These are phyloP conservation scores for Cutaneotrichosporon spelunceum DNA, from an alignment of 1,284 basidiomycete genomes.

Conservation along the genomic window DNA sequence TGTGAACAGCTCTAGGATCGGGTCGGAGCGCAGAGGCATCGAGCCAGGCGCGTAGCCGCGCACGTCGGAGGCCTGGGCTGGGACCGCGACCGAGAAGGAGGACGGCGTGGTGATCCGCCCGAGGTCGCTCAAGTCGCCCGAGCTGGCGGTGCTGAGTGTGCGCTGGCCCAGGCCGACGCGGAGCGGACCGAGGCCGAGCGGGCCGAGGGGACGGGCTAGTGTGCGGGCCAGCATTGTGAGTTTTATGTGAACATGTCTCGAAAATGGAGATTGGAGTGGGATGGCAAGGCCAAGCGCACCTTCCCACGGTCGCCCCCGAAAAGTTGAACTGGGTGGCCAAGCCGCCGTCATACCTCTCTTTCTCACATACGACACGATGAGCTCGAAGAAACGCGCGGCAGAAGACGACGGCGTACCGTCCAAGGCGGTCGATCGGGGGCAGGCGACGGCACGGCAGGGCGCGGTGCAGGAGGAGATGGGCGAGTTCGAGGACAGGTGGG, in stretches of 20 bases:
- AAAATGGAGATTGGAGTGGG: not conserved
- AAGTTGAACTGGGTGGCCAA: slow-evolving; percentile 18
- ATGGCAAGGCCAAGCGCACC: slow-evolving; percentile 10
- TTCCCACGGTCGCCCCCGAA: slow-evolving; percentile 34
- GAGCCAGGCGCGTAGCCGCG: slow-evolving; percentile 38
- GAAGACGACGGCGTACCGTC: slow-evolving; percentile 43
- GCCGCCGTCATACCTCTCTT: not conserved
- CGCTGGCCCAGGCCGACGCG: slow-evolving; percentile 9
- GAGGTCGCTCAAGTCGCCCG: slow-evolving; percentile 25
- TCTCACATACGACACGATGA: slow-evolving; percentile 8
- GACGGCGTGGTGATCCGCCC: slow-evolving; percentile 16
- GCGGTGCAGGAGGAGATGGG: slow-evolving; percentile 57
- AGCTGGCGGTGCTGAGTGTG: too few relatives aligned
- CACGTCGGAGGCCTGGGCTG: not conserved
- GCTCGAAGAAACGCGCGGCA: slow-evolving; percentile 40
- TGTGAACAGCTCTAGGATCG: slow-evolving; percentile 68
- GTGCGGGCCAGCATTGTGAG: slow-evolving; percentile 6
- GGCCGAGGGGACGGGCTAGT: slow-evolving; percentile 2
- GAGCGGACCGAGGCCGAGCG: slow-evolving; percentile 11
- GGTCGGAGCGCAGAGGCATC: slow-evolving; percentile 70
- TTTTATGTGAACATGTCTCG: not conserved
- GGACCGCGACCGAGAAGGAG: slow-evolving; percentile 9
- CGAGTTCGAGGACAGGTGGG: slow-evolving; percentile 59
- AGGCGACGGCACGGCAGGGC: slow-evolving; percentile 34
- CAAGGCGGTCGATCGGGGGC: slow-evolving; percentile 35